Base-by-base conservation (phyloP, 192 early-diverging fungal species). In the Paraglomus brasilianum region DNA sequence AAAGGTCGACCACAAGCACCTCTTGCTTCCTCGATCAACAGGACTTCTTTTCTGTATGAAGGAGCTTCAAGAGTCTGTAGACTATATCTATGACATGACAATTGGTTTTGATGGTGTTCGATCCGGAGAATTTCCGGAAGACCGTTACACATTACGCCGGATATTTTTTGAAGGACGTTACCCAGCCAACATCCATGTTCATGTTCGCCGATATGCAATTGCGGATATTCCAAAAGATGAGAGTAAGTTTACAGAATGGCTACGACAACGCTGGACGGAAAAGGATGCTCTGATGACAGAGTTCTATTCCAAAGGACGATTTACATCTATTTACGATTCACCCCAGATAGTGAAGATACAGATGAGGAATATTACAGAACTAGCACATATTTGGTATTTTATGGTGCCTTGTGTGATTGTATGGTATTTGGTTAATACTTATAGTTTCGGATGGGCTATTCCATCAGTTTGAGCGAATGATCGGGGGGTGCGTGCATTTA, bases 61-160 rank as follows among this genome's bases (percentile, higher is more conserved):
- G 57, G 78, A 83, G 58, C 80, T 97, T 42, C 83, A 83, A 9
- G 80, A 81, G 52, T 78, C 85, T 5, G 78, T 90, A 17, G 81
- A 87, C 42, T 90, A 92, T 67, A 44, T 98, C 13, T 95, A 90
- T 66, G 95, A 98, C 74, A 65, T 95, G 6, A 95, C 97, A 2
- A 84, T 98, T 13, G 97, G 91, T 9, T 95, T 95, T 70, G 83
- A 88, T 65, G 92, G 93, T 1, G 74, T 96, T 13, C 75, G 75
- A 15, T 72, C 77, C 21, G 89, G 83, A 8, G 82, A 93, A 66
- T 88, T 91, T 57, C 93, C 94, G 0, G 91, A 95, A 68, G 89
- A 95, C 52, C 80, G 88, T 62, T 95, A 94, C 69, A 90, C 88
- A 3, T 73, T 95, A 7, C 81, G 85, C 67, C 81, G 86, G 55